Evolutionary conservation across 805 yeast species (phyloP).

Genomic region (Komagataella phaffii): DNA sequence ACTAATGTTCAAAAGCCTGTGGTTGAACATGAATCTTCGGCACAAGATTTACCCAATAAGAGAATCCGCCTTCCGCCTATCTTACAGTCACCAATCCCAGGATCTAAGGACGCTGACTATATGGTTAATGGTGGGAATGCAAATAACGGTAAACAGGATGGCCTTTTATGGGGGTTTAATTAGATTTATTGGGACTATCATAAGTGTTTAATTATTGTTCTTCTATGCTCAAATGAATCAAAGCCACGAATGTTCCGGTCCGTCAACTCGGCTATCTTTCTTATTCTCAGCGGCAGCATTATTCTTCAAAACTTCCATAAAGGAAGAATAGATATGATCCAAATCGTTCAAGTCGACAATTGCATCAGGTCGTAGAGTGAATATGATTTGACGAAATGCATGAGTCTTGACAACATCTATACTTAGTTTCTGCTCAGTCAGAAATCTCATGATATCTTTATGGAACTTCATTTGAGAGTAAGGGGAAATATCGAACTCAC

Average conservation of each 20-base stretch:
- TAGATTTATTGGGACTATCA: not conserved
- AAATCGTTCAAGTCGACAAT: slow-evolving; percentile 32
- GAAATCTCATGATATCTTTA: slow-evolving; percentile 33
- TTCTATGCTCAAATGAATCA: slow-evolving; percentile 8
- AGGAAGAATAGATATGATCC: slow-evolving; percentile 27
- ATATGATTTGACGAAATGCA: slow-evolving; percentile 36
- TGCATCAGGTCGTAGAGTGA: slow-evolving; percentile 34
- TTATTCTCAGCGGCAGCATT: slow-evolving; percentile 6
- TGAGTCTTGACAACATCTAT: slow-evolving; percentile 32
- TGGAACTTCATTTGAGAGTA: slow-evolving; percentile 35
- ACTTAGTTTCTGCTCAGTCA: slow-evolving; percentile 38
- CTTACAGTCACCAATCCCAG: not conserved
- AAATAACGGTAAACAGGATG: not conserved
- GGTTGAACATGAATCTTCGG: not conserved
- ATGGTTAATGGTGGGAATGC: not conserved
- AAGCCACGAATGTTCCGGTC: not conserved
- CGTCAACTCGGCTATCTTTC: not conserved
- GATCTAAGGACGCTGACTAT: not conserved
- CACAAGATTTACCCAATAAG: not conserved
- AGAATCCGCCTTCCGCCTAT: not conserved
- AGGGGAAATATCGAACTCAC: slow-evolving; percentile 23
- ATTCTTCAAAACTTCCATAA: slow-evolving; percentile 25
- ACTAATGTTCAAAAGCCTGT: not conserved
- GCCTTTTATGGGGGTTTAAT: not conserved
- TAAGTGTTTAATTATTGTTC: not conserved